A percentile compares a stretch with the other conserved stretches of the same genome.
These are phyloP conservation scores for Grosmannia serpens DNA, from an alignment of 2,329 filamentous ascomycete species.

Conservation along the genomic window DNA sequence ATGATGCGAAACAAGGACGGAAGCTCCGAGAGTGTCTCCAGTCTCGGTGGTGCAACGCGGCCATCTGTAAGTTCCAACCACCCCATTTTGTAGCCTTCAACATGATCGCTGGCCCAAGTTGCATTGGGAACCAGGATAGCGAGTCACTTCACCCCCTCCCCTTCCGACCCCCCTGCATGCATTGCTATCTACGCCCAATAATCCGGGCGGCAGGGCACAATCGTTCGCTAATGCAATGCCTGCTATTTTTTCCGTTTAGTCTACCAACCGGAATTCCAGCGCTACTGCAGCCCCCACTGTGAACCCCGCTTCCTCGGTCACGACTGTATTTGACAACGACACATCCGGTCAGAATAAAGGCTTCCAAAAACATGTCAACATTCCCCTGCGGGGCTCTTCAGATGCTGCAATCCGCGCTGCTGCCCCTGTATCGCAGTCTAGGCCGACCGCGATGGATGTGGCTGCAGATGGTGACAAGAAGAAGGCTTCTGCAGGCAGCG, in stretches of 20 bases:
- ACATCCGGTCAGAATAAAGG: slow-evolving; percentile 34
- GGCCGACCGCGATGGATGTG: slow-evolving; percentile 52
- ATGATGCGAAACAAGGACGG: slow-evolving; percentile 32
- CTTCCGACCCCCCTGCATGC: slow-evolving; percentile 4
- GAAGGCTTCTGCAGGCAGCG: background rate
- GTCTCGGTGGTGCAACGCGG: slow-evolving; percentile 45
- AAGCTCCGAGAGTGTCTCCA: slow-evolving; percentile 56
- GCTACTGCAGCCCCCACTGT: slow-evolving; percentile 35
- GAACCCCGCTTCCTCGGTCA: slow-evolving; percentile 36
- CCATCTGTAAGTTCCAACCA: slow-evolving; percentile 54
- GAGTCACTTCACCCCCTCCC: background rate
- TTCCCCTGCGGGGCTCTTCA: slow-evolving; percentile 49
- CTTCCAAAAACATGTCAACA: slow-evolving; percentile 41
- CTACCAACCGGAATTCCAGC: slow-evolving; percentile 45
- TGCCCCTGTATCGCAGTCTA: slow-evolving; percentile 64
- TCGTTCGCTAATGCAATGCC: slow-evolving; percentile 32
- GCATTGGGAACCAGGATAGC: too few species aligned
- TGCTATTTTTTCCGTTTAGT: slow-evolving; percentile 30
- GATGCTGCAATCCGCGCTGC: slow-evolving; percentile 54
- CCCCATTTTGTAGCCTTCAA: slow-evolving; percentile 5
- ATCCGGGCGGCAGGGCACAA: background rate
- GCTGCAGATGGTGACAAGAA: slow-evolving; percentile 25
- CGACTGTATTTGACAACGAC: slow-evolving; percentile 25
- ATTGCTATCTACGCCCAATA: slow-evolving; percentile 1
- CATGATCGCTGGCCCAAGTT: slow-evolving; percentile 15